Percentiles rank a stretch among this genome's conserved stretches.
Evolutionary conservation across 106 monocot genomes (phyloP).

Genomic region (Narthecium ossifragum): DNA sequence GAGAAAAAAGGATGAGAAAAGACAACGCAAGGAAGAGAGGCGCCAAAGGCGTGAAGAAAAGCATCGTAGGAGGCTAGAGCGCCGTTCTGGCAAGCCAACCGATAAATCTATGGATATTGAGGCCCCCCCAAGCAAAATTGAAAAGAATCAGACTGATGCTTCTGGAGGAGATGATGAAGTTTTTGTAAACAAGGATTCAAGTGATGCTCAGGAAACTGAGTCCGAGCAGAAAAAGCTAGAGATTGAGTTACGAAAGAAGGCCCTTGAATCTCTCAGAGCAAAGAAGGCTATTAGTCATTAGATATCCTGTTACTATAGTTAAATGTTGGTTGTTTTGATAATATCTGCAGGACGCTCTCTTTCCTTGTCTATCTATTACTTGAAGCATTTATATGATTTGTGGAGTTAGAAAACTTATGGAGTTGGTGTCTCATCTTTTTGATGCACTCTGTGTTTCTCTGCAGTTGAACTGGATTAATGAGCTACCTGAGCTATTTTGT

Average conservation of each 20-base stretch:
- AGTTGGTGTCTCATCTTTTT: slow-evolving; percentile 16
- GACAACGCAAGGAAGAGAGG: slow-evolving; percentile 67
- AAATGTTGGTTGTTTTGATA: neutral
- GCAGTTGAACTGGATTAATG: slow-evolving; percentile 38
- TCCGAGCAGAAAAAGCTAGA: slow-evolving; percentile 77
- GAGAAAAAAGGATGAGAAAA: slow-evolving; percentile 69
- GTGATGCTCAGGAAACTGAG: slow-evolving; percentile 28
- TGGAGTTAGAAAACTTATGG: slow-evolving; percentile 25
- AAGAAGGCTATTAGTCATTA: slow-evolving; percentile 70
- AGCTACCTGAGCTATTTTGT: slow-evolving; percentile 20
- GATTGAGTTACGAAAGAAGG: slow-evolving; percentile 79
- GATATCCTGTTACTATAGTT: slow-evolving; percentile 11
- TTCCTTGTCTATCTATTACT: slow-evolving; percentile 5
- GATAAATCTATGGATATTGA: slow-evolving; percentile 31
- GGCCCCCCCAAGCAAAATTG: slow-evolving; percentile 34
- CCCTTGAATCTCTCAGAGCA: slow-evolving; percentile 80
- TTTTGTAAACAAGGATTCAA: slow-evolving; percentile 10
- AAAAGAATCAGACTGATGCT: slow-evolving; percentile 18
- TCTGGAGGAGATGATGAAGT: slow-evolving; percentile 27
- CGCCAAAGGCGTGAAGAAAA: slow-evolving; percentile 73
- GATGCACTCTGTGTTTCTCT: slow-evolving; percentile 21
- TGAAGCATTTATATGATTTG: slow-evolving; percentile 4
- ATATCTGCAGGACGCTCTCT: neutral
- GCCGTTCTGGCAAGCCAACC: slow-evolving; percentile 50
- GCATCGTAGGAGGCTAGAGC: slow-evolving; percentile 57